A percentile compares a stretch with the other conserved stretches of the same genome.
Evolutionary conservation across 352 stramenopile genomes (phyloP).

Genomic region (Halophytophthora polymorphica): DNA sequence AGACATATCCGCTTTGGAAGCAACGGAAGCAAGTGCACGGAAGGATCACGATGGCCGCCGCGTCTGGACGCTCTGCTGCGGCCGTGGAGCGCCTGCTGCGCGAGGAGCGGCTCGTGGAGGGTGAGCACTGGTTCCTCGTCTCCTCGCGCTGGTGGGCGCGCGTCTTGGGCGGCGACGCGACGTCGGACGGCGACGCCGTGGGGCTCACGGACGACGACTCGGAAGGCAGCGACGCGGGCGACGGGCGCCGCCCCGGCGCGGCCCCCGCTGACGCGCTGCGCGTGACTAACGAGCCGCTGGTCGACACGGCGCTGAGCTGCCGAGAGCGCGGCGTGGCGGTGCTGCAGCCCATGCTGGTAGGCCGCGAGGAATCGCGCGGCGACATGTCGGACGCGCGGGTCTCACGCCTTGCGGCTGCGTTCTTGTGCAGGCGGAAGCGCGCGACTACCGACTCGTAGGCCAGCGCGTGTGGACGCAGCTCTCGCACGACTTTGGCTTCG

Average conservation of each 20-base stretch:
- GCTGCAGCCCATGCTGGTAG: constrained; percentile 58
- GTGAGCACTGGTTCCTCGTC: constrained; percentile 68
- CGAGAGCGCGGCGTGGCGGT: constrained; percentile 41
- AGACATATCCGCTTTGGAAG: too few relatives aligned
- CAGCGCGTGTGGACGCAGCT: constrained; percentile 68
- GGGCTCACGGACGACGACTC: constrained; percentile 33
- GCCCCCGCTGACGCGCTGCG: constrained; percentile 10
- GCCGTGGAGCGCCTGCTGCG: constrained; percentile 25
- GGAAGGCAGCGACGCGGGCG: constrained; percentile 21
- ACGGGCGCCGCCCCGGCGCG: constrained; percentile 2
- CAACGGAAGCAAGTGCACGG: too few relatives aligned
- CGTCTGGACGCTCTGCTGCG: constrained; percentile 12
- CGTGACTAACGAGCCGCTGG: constrained; percentile 42
- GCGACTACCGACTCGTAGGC: constrained; percentile 67
- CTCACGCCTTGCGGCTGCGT: too few relatives aligned
- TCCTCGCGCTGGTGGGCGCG: constrained; percentile 48
- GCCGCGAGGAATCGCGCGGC: too few relatives aligned
- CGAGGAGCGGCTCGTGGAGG: constrained; percentile 39
- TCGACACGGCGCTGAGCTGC: constrained; percentile 50
- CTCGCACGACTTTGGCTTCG: constrained; percentile 54
- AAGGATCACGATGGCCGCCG: constrained; percentile 10
- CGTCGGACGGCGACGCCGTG: constrained; percentile 19
- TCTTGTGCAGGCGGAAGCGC: constrained; percentile 59
- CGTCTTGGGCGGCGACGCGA: constrained; percentile 18
- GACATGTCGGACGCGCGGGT: too few relatives aligned